Evolutionary conservation across 2,329 filamentous ascomycete genomes (phyloP).

Genomic region (Penicillium psychrosexuale): DNA sequence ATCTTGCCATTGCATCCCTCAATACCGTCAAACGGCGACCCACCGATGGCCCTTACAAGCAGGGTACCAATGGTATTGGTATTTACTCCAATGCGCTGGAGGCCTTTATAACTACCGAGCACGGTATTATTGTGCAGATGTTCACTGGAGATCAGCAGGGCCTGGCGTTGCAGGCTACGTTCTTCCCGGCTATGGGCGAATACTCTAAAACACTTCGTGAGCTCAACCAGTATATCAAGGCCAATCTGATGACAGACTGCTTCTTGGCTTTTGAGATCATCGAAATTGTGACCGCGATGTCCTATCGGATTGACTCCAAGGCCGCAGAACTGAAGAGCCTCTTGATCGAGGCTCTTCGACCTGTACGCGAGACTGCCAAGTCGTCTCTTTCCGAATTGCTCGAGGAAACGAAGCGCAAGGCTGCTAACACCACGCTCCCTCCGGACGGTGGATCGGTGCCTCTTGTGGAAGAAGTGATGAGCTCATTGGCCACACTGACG

Average conservation of each 20-base stretch:
- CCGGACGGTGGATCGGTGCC: conserved; percentile 74
- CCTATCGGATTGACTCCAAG: conserved; percentile 72
- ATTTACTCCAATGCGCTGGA: conserved; percentile 87
- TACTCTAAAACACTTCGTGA: conserved; percentile 83
- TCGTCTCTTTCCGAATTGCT: conserved; percentile 76
- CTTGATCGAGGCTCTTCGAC: conserved; percentile 80
- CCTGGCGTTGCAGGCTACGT: conserved; percentile 72
- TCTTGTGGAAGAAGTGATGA: conserved; percentile 79
- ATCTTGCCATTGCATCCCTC: conserved; percentile 81
- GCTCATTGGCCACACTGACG: conserved; percentile 79
- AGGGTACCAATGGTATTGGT: conserved; percentile 86
- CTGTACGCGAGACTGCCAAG: conserved; percentile 88
- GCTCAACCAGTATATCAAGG: conserved; percentile 83
- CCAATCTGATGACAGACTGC: conserved; percentile 84
- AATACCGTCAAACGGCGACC: conserved; percentile 74
- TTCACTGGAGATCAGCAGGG: conserved; percentile 85
- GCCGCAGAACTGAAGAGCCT: conserved; percentile 83
- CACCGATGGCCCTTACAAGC: conserved; percentile 76
- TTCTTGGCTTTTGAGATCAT: conserved; percentile 94
- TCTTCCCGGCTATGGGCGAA: conserved; percentile 72
- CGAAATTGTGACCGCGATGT: conserved; percentile 78
- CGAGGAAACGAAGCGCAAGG: conserved; percentile 73
- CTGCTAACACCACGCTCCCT: conserved; percentile 66
- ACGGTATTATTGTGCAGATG: conserved; percentile 83
- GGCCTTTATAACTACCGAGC: conserved; percentile 80